Evolutionary conservation across 257 asterid genomes (phyloP).

Genomic region (Cinchona pubescens): DNA sequence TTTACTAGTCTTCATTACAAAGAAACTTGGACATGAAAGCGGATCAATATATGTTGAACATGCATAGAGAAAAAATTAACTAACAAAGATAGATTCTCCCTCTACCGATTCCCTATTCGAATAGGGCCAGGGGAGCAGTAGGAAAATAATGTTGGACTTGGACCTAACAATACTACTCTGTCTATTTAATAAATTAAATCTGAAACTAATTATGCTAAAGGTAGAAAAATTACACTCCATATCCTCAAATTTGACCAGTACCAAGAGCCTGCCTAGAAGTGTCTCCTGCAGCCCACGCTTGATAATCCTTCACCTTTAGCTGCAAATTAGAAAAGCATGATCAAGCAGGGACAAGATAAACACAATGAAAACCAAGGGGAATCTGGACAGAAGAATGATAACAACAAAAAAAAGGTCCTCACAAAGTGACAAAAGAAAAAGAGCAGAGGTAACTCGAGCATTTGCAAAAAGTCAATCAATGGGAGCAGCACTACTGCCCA

Average conservation of each 20-base stretch:
- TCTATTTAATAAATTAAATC: background rate
- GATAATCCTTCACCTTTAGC: constrained; percentile 84
- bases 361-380: background rate
- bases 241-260: constrained; percentile 66
- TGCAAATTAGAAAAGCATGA: constrained; percentile 26
- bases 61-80: background rate
- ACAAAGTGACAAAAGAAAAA: background rate
- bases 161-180: background rate
- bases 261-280: constrained; percentile 91
- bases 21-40: background rate
- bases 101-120: background rate
- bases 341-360: background rate
- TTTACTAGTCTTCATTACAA: background rate
- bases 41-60: background rate
- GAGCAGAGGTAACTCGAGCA: background rate
- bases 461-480: background rate
- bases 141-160: background rate
- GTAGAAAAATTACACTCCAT: background rate
- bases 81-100: background rate
- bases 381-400: background rate
- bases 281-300: constrained; percentile 98
- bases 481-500: too few species aligned
- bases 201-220: too few species aligned
- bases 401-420: background rate
- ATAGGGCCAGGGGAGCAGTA: background rate